phyloP scores from a whole-genome alignment of 371 early-diverging fungal genomes.

The Massospora cicadina region DNA sequence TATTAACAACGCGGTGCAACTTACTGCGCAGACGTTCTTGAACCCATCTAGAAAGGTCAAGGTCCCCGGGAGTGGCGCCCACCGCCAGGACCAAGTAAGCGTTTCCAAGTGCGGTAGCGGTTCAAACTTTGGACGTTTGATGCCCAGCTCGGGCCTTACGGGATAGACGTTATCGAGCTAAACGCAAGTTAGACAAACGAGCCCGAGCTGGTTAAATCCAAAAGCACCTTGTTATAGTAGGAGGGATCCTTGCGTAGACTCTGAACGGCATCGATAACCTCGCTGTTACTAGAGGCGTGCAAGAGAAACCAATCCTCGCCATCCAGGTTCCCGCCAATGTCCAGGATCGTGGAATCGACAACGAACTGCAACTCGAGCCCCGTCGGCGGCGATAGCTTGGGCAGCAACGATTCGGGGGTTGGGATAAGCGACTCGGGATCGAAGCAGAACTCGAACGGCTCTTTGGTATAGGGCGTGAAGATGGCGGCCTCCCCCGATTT shows the following conservation, averaged over 20 bases:
- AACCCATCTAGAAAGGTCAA: background rate
- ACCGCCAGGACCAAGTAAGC: slow-evolving; percentile 5
- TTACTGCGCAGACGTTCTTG: slow-evolving; percentile 10
- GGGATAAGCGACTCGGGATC: background rate
- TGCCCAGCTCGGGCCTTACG: background rate
- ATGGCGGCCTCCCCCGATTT: slow-evolving; percentile 1
- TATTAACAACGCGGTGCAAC: background rate
- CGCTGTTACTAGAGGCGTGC: background rate
- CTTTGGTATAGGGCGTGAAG: slow-evolving; percentile 2
- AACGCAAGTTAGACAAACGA: background rate
- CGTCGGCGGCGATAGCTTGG: background rate
- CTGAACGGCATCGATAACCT: background rate
- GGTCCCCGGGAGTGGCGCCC: background rate
- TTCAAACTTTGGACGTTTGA: background rate
- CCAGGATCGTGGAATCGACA: background rate
- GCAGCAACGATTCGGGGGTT: background rate
- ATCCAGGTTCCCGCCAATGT: background rate
- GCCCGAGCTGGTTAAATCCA: background rate
- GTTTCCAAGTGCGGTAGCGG: background rate
- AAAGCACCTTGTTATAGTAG: slow-evolving; percentile 1
- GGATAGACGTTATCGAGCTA: slow-evolving; percentile 6
- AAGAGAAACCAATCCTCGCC: slow-evolving; percentile 7
- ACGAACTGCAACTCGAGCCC: slow-evolving; percentile 1
- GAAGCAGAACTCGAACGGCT: slow-evolving; percentile 2
- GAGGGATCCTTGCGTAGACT: background rate